Base-by-base conservation (phyloP, 257 asterid genomes). In the Nicotiana sylvestris region DNA sequence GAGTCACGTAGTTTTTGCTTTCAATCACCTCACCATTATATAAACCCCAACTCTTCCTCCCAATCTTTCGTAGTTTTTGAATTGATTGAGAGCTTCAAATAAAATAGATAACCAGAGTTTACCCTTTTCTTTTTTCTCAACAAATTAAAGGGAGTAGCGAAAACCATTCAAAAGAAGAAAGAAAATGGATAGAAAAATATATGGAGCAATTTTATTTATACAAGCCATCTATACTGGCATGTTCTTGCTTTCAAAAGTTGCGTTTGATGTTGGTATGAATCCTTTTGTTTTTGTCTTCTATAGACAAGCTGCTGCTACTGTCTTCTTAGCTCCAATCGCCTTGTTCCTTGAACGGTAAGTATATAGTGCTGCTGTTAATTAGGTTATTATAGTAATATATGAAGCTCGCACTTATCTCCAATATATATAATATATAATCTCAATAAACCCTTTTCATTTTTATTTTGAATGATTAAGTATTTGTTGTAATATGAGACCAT, bases 261-360 rank as follows among this genome's bases (percentile, higher is more conserved):
- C 98, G 9, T 91, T 95, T 16, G 93, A 91, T 78, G 96, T 88
- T 29, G 98, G 98, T 4, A 93, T 93, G 98, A 93, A 89, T 76
- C 85, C 98, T 51, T 93, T 79, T 81, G 93, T 95, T 10, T 95
- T 93, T 39, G 96, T 95, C 80, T 92, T 92, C 89, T 95, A 95
- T 60, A 89, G 98, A 83, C 98, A 95, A 85, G 97, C 96, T 82
- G 70, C 84, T 82, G 98, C 98, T 3, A 85, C 98, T 64, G 87
- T 93, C 68, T 91, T 93, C 90, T 86, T 95, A 65, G 88, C 88
- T 60, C 97, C 98, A 85, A 83, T 91, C 64, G 92, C 97, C 84
- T 51, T 91, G 76, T 85, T 91, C 62, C 76, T 88, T 16, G 89
- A 93, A 84, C 11, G 98, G 98, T 93, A 84, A 9, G 2, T 21